Percentiles rank a stretch among this genome's conserved stretches.
These are phyloP conservation scores for Blastomyces gilchristii DNA, from an alignment of 2,329 filamentous ascomycete species.

Conservation along the genomic window DNA sequence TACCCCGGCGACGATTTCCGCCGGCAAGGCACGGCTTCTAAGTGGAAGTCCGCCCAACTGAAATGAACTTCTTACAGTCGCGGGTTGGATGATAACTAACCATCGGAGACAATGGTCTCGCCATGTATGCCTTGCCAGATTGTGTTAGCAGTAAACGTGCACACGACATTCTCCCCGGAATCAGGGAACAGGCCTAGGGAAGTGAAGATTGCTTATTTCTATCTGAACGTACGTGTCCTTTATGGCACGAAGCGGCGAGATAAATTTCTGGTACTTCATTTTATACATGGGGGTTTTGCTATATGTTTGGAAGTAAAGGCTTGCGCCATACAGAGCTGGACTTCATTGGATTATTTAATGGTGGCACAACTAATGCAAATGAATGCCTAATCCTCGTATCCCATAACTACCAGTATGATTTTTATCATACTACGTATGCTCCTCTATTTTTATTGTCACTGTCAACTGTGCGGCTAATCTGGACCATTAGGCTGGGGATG, in stretches of 20 bases:
- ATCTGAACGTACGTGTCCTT: conserved; percentile 10
- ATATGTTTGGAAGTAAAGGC: conserved; percentile 8
- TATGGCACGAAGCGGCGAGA: conserved; percentile 5
- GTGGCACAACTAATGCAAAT: background rate
- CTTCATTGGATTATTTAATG: conserved; percentile 8
- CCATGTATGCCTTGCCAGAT: conserved; percentile 3
- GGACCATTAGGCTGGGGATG: background rate
- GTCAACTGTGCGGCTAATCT: background rate
- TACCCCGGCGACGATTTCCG: no score
- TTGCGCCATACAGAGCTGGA: background rate
- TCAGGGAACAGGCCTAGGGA: conserved; percentile 6
- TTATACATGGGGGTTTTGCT: conserved; percentile 9
- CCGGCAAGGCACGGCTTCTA: no score
- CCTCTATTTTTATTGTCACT: background rate
- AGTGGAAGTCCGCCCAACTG: no score
- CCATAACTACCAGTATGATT: conserved; percentile 8
- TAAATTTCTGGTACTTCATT: conserved; percentile 11
- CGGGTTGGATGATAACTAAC: no score
- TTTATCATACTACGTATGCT: background rate
- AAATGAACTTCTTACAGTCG: no score
- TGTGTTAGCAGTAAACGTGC: conserved; percentile 9
- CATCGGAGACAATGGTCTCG: no score
- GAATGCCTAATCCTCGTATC: conserved; percentile 9
- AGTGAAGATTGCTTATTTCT: conserved; percentile 13
- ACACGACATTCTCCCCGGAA: background rate